Conservation (phyloP, 306 rosid species). For the Cucurbita moschata region DNA sequence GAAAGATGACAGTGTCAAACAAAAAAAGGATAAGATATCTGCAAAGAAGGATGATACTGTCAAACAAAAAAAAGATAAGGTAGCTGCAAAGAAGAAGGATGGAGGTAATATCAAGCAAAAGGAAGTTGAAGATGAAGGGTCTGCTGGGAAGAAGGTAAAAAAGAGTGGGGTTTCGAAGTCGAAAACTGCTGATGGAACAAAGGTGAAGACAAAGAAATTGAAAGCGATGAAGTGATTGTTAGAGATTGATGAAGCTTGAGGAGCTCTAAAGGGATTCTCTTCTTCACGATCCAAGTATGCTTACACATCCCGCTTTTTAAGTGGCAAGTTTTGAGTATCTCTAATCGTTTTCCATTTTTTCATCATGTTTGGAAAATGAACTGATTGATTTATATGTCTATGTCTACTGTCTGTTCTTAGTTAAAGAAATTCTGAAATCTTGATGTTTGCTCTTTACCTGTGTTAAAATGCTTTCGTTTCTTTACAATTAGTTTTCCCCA, state of each 20-base stretch:
- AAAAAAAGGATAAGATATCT: background rate
- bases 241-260: background rate
- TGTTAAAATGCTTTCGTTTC: background rate
- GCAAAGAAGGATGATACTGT: background rate
- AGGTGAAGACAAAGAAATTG: background rate
- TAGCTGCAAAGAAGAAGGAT: background rate
- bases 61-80: background rate
- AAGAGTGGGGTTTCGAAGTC: background rate
- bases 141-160: constrained; percentile 1
- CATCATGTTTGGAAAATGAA: background rate
- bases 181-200: background rate
- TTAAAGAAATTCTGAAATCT: background rate
- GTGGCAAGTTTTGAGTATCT: background rate
- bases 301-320: background rate
- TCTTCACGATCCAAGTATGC: background rate
- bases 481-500: background rate
- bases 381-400: background rate
- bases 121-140: background rate
- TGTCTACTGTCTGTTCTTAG: background rate
- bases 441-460: background rate
- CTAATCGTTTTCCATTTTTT: constrained; percentile 1
- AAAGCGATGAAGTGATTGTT: background rate
- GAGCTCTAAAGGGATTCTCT: background rate
- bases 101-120: background rate
- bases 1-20: background rate